phyloP scores from a whole-genome alignment of 768 basidiomycete species.

The Daedaleopsis sinensis region DNA sequence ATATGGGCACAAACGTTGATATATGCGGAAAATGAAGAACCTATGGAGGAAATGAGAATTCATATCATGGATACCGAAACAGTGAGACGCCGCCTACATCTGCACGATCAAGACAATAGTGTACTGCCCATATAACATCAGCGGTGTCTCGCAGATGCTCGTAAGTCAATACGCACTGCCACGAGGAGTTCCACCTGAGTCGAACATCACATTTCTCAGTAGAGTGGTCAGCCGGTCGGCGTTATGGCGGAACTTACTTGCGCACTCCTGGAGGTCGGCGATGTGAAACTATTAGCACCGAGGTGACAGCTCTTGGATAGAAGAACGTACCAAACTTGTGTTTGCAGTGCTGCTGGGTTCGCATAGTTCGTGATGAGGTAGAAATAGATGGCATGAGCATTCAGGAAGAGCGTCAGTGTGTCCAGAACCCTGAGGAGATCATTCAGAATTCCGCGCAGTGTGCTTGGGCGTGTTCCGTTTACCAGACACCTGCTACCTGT shows the following conservation, averaged over 20 bases:
- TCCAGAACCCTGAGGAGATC: too few relatives aligned
- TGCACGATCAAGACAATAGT: conserved; percentile 8
- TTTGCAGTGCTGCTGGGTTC: conserved; percentile 8
- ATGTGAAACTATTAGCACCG: not conserved
- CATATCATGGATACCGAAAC: too few relatives aligned
- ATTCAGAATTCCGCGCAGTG: too few relatives aligned
- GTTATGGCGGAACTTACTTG: not conserved
- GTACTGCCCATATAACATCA: not conserved
- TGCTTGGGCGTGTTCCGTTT: too few relatives aligned
- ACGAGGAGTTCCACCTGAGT: not conserved
- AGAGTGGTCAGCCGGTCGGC: not conserved
- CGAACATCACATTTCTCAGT: not conserved
- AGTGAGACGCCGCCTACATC: not conserved
- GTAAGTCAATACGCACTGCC: not conserved
- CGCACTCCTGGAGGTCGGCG: not conserved
- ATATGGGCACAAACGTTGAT: not conserved
- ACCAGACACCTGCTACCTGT: conserved; percentile 2
- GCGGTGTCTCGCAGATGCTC: not conserved
- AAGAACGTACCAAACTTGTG: conserved; percentile 9
- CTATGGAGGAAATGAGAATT: not conserved
- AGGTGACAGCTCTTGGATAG: not conserved
- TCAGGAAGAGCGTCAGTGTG: conserved; percentile 11
- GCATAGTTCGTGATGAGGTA: conserved; percentile 18
- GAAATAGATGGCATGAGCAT: conserved; percentile 17
- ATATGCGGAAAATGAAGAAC: conserved; percentile 8